Evolutionary conservation across 2,329 filamentous ascomycete genomes (phyloP).

Genomic region (Botrytis fragariae): DNA sequence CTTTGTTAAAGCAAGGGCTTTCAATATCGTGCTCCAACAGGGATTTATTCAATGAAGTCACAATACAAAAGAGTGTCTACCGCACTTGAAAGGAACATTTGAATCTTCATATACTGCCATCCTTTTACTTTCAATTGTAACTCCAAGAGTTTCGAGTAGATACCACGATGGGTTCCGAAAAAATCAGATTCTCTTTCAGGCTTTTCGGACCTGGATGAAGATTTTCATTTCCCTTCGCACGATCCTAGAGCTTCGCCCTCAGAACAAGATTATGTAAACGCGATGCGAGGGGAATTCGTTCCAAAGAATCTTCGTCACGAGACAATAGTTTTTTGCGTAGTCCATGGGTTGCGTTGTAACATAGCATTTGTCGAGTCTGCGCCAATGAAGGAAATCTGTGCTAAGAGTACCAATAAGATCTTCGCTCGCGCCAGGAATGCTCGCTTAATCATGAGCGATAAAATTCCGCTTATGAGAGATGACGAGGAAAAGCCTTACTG

Average conservation of each 20-base stretch:
- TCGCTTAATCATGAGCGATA: not conserved
- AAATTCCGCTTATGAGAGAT: not conserved
- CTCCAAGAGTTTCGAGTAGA: not conserved
- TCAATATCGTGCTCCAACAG: not conserved
- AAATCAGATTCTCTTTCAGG: not conserved
- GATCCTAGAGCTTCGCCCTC: accelerated
- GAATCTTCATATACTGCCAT: not conserved
- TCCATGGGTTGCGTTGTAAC: not conserved
- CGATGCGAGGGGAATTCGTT: not conserved
- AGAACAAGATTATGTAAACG: not conserved
- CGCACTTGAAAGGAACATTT: not conserved
- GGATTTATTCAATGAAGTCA: not conserved
- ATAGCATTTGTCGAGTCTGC: not conserved
- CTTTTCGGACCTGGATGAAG: too few species aligned
- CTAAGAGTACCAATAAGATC: not conserved
- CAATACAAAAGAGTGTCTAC: not conserved
- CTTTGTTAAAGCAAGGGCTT: not conserved
- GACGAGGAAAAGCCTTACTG: not conserved
- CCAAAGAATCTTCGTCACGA: too few species aligned
- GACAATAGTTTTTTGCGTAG: too few species aligned
- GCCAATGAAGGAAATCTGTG: not conserved
- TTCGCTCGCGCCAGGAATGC: not conserved
- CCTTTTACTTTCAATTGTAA: too few species aligned
- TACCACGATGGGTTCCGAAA: not conserved
- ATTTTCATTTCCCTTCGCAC: not conserved